Evolutionary conservation across 495 filamentous ascomycete genomes (phyloP), one percentile per base, ranked within the genome.

Genomic region (Daldinia decipiens): DNA sequence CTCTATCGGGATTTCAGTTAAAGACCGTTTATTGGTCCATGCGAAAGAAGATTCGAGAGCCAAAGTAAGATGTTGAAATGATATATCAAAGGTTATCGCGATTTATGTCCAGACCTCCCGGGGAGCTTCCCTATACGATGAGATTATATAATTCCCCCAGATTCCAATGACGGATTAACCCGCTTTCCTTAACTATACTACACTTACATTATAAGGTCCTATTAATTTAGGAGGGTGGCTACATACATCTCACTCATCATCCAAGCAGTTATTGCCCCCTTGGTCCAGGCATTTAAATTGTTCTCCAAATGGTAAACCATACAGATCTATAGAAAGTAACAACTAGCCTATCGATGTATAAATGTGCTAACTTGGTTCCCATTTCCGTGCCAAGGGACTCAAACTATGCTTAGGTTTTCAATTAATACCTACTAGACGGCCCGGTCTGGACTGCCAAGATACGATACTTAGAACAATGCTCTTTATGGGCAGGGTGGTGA

Each of bases 51-150:
- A 26, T 40, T 63, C 27, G 12, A 52, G 32, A n/a, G 32, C 34
- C 21, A 6, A 52, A 45, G 32, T 43, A 52, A 27, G 45, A 38
- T 31, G 19, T 57, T 3, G 54, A 31, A 43, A 39, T 27, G 55
- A 59, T 38, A 13, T 29, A 36, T 59, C 55, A 40, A 27, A 13
- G 24, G n/a, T 59, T 59, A 59, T 17, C 34, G 11, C 34, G 55
- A 59, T 59, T 34, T 19, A 12, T 40, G 17, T 34, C 55, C 34
- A 17, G 19, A 32, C 1, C 32, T 8, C 32, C 55, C n/a, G 21
- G 32, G 1, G 31, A 40, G 4, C 21, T 27, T 15, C 55, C 55
- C 11, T 21, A 39, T 52, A 52, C 11, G 50, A 52, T 6, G 15
- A 29, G 21, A 52, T 29, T 29, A 27, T 52, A 52, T 52, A 27